Conservation (phyloP, 345 rosid species). For the Eucalyptus regnans region DNA sequence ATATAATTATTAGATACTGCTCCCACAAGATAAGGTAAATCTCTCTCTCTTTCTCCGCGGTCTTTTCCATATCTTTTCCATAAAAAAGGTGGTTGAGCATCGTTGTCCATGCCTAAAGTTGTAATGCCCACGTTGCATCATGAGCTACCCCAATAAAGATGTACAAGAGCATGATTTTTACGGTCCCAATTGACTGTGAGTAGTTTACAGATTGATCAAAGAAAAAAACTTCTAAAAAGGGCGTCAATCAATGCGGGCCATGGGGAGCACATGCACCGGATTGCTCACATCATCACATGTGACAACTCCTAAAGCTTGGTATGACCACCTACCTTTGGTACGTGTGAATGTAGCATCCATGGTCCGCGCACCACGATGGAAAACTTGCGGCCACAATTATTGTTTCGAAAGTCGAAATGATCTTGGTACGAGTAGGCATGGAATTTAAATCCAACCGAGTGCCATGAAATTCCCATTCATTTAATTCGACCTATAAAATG, state of each 20-base stretch:
- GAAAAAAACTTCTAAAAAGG: neutral
- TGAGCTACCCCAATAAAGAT: neutral
- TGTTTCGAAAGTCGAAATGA: neutral
- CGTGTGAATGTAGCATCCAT: neutral
- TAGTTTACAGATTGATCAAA: neutral
- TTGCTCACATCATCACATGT: too few relatives aligned
- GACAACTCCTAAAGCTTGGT: neutral
- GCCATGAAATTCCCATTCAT: neutral
- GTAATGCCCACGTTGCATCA: neutral
- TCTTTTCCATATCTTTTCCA: neutral
- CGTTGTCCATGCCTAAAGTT: neutral
- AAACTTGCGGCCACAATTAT: neutral
- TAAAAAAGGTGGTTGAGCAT: neutral
- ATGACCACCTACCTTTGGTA: neutral
- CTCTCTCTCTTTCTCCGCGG: neutral
- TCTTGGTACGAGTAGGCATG: neutral
- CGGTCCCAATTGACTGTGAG: neutral
- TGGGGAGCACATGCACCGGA: neutral
- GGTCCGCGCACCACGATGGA: neutral
- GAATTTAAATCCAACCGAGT: neutral
- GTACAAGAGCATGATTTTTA: neutral
- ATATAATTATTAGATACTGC: neutral
- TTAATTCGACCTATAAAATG: neutral
- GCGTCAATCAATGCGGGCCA: neutral
- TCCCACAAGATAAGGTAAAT: neutral